Conservation (phyloP, 805 yeast species). For the Torulaspora franciscae region DNA sequence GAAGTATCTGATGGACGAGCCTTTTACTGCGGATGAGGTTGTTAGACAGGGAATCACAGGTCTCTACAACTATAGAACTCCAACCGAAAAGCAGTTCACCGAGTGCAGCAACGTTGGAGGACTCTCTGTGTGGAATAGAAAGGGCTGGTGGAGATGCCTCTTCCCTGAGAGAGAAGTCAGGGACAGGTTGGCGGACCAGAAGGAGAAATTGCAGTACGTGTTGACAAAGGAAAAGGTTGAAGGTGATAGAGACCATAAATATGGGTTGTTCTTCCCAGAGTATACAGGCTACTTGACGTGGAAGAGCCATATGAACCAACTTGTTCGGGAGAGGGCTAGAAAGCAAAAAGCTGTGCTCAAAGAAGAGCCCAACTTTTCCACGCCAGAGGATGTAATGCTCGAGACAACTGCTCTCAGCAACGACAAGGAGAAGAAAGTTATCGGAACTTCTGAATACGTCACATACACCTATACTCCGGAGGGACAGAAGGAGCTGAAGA, state of each 20-base stretch:
- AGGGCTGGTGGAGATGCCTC: constrained; percentile 88
- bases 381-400: constrained; percentile 30
- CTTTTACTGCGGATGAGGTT: constrained; percentile 15
- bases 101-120: constrained; percentile 66
- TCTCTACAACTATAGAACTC: constrained; percentile 50
- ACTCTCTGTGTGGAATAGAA: constrained; percentile 71
- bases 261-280: constrained; percentile 59
- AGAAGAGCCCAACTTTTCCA: constrained; percentile 10
- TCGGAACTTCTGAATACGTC: constrained; percentile 40
- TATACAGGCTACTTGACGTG: constrained; percentile 64
- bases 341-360: constrained; percentile 1
- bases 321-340: constrained; percentile 39
- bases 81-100: constrained; percentile 53
- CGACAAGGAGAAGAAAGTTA: constrained; percentile 24
- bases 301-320: constrained; percentile 51
- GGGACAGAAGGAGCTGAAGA: constrained; percentile 43
- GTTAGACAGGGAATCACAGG: constrained; percentile 36
- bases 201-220: constrained; percentile 31
- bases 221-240: constrained; percentile 59
- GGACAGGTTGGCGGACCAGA: constrained; percentile 26
- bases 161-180: constrained; percentile 54
- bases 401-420: constrained; percentile 5
- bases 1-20: constrained; percentile 17
- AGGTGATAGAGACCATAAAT: constrained; percentile 39
- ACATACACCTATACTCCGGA: constrained; percentile 38